Base-by-base conservation (phyloP, 805 yeast genomes). In the Torulaspora delbrueckii region DNA sequence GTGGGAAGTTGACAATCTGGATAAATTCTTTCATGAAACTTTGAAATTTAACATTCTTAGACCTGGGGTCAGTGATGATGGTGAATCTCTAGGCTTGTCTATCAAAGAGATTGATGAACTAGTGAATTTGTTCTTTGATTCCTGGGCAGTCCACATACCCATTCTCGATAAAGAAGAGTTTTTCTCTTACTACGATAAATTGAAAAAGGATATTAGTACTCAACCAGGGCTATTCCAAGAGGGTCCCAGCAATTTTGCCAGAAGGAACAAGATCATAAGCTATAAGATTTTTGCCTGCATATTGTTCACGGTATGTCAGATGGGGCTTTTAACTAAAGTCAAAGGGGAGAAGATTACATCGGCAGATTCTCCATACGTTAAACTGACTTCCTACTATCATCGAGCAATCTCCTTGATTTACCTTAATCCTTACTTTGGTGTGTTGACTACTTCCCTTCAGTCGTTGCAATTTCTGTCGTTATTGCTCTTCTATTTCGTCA, bases 111-210 rank as follows among this genome's bases (percentile, higher is more conserved):
- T 86, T 46, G 96, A 89, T 62, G 79, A 80, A 22, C 72, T 86
- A 25, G 74, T 85, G 14, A 74, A 84, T 0, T 60, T 79, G 3
- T 89, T 77, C 59, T 88, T 87, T 65, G 81, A 79, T 50, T 82
- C 84, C 47, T 89, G 96, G 95, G 82, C 85, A 24, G 72, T 76
- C 22, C 65, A 79, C 4, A 70, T 82, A 18, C 95, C 96, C 0
- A 71, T 86, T 12, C 58, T 89, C 43, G 86, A 86, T 60, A 79
- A 79, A 51, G 77, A 77, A 35, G 74, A 79, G n/a, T 89, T 89
- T 56, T 70, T 83, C 59, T 68, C 70, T 18, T 78, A 79, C 51
- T 87, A 85, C 59, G 55, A 47, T 18, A 53, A 55, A 26, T 57
- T 62, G 33, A 53, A 54, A 41, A 45, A 47, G 16, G 55, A 52